Percentiles rank a stretch among this genome's conserved stretches.
Evolutionary conservation across 2,329 filamentous ascomycete genomes (phyloP).

Genomic region (Corinectria fuckeliana): DNA sequence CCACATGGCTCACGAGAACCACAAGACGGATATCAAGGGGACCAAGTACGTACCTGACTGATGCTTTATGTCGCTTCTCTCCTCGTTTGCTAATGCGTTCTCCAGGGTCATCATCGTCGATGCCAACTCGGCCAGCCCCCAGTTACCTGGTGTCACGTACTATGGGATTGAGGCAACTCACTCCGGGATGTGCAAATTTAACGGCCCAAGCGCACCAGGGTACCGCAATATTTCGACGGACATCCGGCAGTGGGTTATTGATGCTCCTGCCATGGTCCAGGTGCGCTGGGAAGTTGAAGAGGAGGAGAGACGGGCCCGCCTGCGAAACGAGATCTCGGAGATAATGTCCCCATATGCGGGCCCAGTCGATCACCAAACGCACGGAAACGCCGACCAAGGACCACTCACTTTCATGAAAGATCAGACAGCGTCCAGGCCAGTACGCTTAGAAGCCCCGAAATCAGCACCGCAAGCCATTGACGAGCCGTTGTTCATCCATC

Average conservation of each 20-base stretch:
- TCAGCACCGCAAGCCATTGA: slow-evolving; percentile 1
- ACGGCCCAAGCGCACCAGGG: slow-evolving; percentile 67
- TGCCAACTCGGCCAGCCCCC: slow-evolving; percentile 71
- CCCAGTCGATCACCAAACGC: neutral
- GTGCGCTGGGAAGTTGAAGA: slow-evolving; percentile 67
- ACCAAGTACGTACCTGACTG: slow-evolving; percentile 52
- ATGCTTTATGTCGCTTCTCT: neutral
- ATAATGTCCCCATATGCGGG: slow-evolving; percentile 41
- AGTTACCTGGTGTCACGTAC: slow-evolving; percentile 71
- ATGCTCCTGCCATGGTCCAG: slow-evolving; percentile 60
- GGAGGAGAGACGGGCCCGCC: slow-evolving; percentile 55
- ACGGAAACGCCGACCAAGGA: slow-evolving; percentile 2
- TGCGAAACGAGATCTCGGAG: slow-evolving; percentile 54
- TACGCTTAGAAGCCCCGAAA: neutral
- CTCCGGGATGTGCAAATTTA: slow-evolving; percentile 75
- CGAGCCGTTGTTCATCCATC: slow-evolving; percentile 31
- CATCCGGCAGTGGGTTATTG: slow-evolving; percentile 58
- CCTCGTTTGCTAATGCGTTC: slow-evolving; percentile 4
- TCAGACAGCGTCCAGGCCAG: slow-evolving; percentile 1
- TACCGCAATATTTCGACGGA: slow-evolving; percentile 61
- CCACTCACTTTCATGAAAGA: neutral
- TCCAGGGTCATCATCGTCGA: slow-evolving; percentile 68
- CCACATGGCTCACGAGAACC: slow-evolving; percentile 79
- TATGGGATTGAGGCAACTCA: slow-evolving; percentile 80
- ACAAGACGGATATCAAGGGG: slow-evolving; percentile 72